A percentile compares a stretch with the other conserved stretches of the same genome.
Evolutionary conservation across 768 basidiomycete genomes (phyloP).

Genomic region (Amyloporia xantha): DNA sequence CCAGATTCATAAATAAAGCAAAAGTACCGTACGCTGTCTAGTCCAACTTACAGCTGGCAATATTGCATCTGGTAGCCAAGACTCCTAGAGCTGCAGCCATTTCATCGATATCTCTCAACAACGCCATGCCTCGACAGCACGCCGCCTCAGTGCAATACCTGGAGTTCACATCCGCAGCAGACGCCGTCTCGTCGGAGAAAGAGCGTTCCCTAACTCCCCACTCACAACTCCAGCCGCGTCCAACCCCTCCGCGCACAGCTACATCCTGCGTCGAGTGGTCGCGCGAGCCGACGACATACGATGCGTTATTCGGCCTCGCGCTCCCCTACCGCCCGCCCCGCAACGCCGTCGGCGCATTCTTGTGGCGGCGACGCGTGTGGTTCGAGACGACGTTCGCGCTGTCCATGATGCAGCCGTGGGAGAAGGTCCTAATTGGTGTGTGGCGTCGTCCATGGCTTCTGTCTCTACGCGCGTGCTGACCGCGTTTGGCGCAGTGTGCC

Average conservation of each 20-base stretch:
- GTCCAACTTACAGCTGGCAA: too few relatives aligned
- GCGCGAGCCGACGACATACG: constrained; percentile 12
- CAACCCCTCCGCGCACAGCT: not conserved
- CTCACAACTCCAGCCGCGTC: not conserved
- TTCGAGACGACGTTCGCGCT: constrained; percentile 60
- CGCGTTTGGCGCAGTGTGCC: not conserved
- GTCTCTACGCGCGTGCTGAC: too few relatives aligned
- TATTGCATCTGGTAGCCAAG: too few relatives aligned
- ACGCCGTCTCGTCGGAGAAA: not conserved
- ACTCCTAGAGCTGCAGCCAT: too few relatives aligned
- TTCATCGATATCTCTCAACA: too few relatives aligned
- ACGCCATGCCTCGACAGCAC: not conserved
- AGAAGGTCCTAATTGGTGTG: constrained; percentile 58
- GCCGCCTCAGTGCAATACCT: not conserved
- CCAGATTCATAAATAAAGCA: too few relatives aligned
- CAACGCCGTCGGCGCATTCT: constrained; percentile 13
- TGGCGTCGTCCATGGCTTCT: constrained; percentile 11
- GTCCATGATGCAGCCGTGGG: constrained; percentile 61
- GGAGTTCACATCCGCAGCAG: not conserved
- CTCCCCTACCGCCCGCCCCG: constrained; percentile 24
- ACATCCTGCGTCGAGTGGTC: constrained; percentile 16
- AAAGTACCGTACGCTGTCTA: too few relatives aligned
- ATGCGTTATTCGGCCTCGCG: constrained; percentile 18
- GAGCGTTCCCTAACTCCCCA: not conserved
- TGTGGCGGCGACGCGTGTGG: constrained; percentile 51